These are phyloP conservation scores for Phytophthora idaei DNA, from an alignment of 352 stramenopile species.

Conservation along the genomic window DNA sequence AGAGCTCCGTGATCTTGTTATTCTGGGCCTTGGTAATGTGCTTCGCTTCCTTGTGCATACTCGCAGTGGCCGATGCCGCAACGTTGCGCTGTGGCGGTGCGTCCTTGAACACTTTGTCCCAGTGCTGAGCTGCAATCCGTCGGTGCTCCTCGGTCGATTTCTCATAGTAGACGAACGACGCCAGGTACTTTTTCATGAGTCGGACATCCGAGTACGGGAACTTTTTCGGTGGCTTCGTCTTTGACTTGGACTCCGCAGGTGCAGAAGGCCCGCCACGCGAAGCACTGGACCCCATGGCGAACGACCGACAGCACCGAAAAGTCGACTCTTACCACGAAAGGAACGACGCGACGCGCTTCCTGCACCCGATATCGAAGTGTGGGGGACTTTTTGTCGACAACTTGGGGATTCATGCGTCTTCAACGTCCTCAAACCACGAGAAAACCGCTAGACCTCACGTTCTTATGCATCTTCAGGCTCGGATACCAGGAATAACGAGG, in stretches of 20 bases:
- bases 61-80: neutral
- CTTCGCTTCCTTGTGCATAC: slow-evolving; percentile 23
- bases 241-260: slow-evolving; percentile 4
- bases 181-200: slow-evolving; percentile 49
- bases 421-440: neutral
- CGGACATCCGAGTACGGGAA: slow-evolving; percentile 37
- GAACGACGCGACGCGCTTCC: neutral
- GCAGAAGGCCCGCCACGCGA: slow-evolving; percentile 12
- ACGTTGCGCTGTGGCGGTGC: slow-evolving; percentile 13
- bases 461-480: neutral
- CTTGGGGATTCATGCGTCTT: neutral
- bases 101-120: slow-evolving; percentile 48
- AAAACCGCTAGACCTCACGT: neutral
- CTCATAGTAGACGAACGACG: slow-evolving; percentile 43
- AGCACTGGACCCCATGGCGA: slow-evolving; percentile 27
- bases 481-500: slow-evolving; percentile 11
- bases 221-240: slow-evolving; percentile 31
- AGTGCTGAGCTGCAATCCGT: slow-evolving; percentile 44
- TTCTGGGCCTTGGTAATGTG: slow-evolving; percentile 36
- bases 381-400: neutral
- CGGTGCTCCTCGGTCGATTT: slow-evolving; percentile 53
- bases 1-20: slow-evolving; percentile 49
- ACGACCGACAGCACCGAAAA: neutral
- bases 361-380: neutral
- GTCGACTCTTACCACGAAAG: neutral